These are phyloP conservation scores for Exophiala alcalophila DNA, from an alignment of 2,329 filamentous ascomycete genomes.

Conservation along the genomic window DNA sequence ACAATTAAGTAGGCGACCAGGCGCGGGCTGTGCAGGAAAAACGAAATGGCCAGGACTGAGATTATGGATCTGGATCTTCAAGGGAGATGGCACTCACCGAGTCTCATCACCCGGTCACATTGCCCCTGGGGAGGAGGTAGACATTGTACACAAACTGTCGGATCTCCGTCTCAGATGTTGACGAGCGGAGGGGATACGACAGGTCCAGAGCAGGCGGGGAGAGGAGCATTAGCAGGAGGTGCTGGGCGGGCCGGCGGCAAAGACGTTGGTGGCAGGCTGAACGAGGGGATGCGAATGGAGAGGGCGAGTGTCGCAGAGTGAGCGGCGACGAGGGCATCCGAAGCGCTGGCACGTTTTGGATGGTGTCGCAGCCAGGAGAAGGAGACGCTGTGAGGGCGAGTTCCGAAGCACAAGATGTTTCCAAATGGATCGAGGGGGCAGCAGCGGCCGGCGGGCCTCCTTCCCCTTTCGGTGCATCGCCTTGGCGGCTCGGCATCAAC, in stretches of 20 bases:
- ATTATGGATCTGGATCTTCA: constrained; percentile 25
- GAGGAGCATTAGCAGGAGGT: constrained; percentile 1
- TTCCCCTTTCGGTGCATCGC: not conserved
- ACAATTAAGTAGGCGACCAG: constrained; percentile 24
- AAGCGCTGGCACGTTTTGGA: constrained; percentile 25
- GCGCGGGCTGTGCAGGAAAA: constrained; percentile 11
- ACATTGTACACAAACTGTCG: constrained; percentile 13
- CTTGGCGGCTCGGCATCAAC: not conserved
- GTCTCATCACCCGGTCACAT: constrained; percentile 24
- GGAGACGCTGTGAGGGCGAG: not conserved
- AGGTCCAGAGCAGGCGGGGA: constrained; percentile 12
- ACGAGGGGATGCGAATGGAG: constrained; percentile 4
- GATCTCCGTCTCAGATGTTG: constrained; percentile 22
- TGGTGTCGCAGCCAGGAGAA: constrained; percentile 21
- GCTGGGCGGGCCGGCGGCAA: constrained; percentile 2
- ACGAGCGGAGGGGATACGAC: constrained; percentile 11
- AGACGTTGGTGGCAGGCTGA: constrained; percentile 6
- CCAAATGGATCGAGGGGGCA: not conserved
- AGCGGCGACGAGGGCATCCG: constrained; percentile 11
- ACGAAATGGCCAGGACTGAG: constrained; percentile 8
- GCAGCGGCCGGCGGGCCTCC: not conserved
- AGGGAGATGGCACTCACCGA: constrained; percentile 22
- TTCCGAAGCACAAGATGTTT: constrained; percentile 22
- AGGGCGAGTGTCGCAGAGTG: constrained; percentile 20
- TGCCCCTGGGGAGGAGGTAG: constrained; percentile 21